Evolutionary conservation across 2,329 filamentous ascomycete species (phyloP).

Genomic region (Macrophomina pseudophaseolina): DNA sequence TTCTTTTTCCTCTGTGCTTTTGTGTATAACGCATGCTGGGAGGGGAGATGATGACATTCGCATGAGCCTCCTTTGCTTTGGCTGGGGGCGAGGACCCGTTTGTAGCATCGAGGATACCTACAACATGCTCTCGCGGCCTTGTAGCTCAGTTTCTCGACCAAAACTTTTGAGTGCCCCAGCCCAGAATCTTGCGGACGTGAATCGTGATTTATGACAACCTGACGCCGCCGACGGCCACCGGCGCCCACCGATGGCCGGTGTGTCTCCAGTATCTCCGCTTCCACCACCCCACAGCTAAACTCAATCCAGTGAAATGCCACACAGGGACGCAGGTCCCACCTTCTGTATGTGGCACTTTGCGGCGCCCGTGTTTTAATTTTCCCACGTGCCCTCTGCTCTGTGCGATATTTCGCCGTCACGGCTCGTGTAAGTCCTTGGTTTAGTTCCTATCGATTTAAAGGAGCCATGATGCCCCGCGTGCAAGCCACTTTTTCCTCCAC

Average conservation of each 20-base stretch:
- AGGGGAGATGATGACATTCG: conserved; percentile 49
- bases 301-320: conserved; percentile 13
- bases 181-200: neutral
- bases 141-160: conserved; percentile 18
- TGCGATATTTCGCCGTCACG: neutral
- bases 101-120: conserved; percentile 54
- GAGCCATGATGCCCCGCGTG: conserved; percentile 6
- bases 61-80: conserved; percentile 34
- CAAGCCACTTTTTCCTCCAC: conserved; percentile 16
- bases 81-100: conserved; percentile 47
- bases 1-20: conserved; percentile 19
- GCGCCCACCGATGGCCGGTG: conserved; percentile 19
- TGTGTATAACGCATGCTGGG: conserved; percentile 48
- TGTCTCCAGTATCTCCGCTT: conserved; percentile 17
- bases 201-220: neutral
- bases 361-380: conserved; percentile 9
- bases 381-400: neutral
- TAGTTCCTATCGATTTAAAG: neutral
- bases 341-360: conserved; percentile 5
- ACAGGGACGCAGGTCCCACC: conserved; percentile 13
- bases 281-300: conserved; percentile 22
- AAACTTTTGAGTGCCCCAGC: neutral
- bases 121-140: conserved; percentile 49
- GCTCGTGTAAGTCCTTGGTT: neutral
- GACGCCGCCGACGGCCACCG: conserved; percentile 12